phyloP scores from a whole-genome alignment of 73 alveolate genomes.

The Tetrahymena malaccensis region DNA sequence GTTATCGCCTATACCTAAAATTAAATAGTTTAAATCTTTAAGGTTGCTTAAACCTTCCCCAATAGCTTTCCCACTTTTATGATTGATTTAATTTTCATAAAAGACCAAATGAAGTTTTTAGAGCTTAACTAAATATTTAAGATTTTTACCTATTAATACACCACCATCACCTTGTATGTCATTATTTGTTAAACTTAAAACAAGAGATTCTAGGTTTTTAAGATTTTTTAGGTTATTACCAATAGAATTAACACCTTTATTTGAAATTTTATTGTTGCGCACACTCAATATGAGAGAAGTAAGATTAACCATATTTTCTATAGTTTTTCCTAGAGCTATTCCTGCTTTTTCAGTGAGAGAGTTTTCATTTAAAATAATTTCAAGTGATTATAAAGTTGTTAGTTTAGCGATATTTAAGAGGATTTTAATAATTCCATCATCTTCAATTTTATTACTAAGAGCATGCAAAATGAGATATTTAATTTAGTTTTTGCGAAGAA shows the following conservation, averaged over 20 bases:
- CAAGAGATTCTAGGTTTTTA: not conserved
- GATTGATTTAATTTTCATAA: not conserved
- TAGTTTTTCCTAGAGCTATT: not conserved
- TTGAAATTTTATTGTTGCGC: not conserved
- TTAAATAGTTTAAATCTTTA: not conserved
- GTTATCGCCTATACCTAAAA: not conserved
- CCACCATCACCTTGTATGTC: not conserved
- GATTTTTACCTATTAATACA: not conserved
- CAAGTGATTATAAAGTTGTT: not conserved
- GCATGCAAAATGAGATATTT: not conserved
- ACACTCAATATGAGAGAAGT: not conserved
- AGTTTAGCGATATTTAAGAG: not conserved
- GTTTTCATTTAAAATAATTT: not conserved
- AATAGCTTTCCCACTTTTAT: not conserved
- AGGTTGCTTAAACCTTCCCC: not conserved
- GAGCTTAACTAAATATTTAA: not conserved
- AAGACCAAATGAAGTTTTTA: not conserved
- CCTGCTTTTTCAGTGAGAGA: not conserved
- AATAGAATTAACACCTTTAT: not conserved
- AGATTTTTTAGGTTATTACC: not conserved
- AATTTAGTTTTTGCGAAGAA: not conserved
- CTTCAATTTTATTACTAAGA: not conserved
- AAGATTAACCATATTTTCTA: not conserved
- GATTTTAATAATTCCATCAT: not conserved
- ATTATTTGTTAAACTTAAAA: not conserved